A percentile compares a stretch with the other conserved stretches of the same genome.
Evolutionary conservation across 2,329 filamentous ascomycete genomes (phyloP).

Genomic region (Periglandula ipomoeae): DNA sequence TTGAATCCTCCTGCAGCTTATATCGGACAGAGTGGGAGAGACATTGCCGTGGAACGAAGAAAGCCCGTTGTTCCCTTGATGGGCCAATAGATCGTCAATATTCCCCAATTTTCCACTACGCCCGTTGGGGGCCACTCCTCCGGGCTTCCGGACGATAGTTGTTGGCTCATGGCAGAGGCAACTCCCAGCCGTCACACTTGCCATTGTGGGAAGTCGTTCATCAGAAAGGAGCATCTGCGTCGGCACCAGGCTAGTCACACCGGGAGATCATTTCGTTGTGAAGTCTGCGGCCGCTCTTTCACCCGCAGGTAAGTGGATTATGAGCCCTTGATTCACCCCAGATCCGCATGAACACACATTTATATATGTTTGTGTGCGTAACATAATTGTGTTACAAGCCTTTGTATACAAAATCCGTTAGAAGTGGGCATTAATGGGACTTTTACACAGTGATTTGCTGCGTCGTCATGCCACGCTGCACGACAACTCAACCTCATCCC

Average conservation of each 20-base stretch:
- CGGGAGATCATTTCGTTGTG: constrained; percentile 24
- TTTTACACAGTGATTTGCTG: constrained; percentile 23
- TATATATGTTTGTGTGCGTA: neutral
- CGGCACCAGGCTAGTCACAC: constrained; percentile 31
- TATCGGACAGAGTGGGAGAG: neutral
- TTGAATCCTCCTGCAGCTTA: neutral
- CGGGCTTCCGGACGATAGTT: neutral
- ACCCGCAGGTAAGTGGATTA: constrained; percentile 26
- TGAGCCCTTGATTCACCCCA: neutral
- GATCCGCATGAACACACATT: no score
- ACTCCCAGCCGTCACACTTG: constrained; percentile 22
- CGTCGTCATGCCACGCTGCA: constrained; percentile 28
- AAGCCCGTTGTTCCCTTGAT: no score
- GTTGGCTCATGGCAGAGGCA: constrained; percentile 2
- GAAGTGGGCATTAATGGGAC: neutral
- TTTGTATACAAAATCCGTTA: no score
- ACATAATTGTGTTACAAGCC: no score
- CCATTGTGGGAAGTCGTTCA: constrained; percentile 30
- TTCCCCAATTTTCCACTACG: no score
- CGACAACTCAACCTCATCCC: constrained; percentile 18
- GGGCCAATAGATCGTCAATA: no score
- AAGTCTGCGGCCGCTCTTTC: constrained; percentile 28
- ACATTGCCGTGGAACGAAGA: neutral
- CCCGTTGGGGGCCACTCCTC: no score
- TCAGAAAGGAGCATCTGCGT: constrained; percentile 30